These are phyloP conservation scores for Avena sativa DNA, from an alignment of 176 grass and related monocot genomes.

Conservation along the genomic window DNA sequence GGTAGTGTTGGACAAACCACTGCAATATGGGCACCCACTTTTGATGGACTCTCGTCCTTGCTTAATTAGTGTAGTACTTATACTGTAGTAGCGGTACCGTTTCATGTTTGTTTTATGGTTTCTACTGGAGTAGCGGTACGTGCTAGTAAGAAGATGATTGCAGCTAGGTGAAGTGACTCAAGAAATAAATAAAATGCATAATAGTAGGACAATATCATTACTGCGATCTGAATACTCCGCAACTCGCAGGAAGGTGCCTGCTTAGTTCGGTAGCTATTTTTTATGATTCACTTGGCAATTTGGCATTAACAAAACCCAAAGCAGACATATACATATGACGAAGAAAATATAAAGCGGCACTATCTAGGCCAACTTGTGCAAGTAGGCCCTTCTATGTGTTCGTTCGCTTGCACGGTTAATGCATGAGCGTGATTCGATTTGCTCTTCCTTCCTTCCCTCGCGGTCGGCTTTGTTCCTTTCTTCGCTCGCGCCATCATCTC, in stretches of 20 bases:
- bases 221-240: background rate
- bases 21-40: background rate
- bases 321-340: background rate
- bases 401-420: conserved; percentile 33
- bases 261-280: background rate
- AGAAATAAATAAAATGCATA: background rate
- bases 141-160: too few relatives aligned
- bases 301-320: background rate
- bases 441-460: background rate
- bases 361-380: conserved; percentile 43
- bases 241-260: background rate
- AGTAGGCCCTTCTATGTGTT: too few relatives aligned
- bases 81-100: too few relatives aligned
- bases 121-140: too few relatives aligned
- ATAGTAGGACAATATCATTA: background rate
- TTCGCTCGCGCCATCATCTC: background rate
- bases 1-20: too few relatives aligned
- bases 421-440: conserved; percentile 23
- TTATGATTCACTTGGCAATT: background rate
- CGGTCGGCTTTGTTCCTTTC: background rate
- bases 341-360: conserved; percentile 2
- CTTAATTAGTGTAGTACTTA: background rate
- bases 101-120: too few relatives aligned
- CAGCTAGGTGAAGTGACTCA: too few relatives aligned
- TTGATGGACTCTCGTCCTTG: background rate